These are phyloP conservation scores for Theobroma cacao DNA, from an alignment of 345 rosid species.

Conservation along the genomic window DNA sequence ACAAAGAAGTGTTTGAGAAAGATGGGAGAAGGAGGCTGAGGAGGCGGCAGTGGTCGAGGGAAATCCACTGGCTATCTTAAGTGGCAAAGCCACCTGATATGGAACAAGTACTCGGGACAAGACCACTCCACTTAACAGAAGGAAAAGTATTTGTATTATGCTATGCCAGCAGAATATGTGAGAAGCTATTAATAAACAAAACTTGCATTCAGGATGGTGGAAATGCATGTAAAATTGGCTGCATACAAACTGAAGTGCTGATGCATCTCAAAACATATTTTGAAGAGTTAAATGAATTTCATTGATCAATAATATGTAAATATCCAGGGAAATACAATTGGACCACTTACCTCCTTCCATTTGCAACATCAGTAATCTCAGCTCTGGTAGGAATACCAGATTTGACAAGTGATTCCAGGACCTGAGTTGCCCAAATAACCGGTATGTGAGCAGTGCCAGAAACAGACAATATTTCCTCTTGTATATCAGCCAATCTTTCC, in stretches of 20 bases:
- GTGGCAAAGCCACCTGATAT: background rate
- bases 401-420: conserved; percentile 67
- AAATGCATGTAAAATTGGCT: background rate
- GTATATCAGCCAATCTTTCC: conserved; percentile 64
- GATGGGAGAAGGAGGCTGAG: background rate
- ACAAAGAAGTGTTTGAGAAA: background rate
- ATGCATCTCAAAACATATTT: background rate
- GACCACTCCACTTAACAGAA: background rate
- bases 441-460: conserved; percentile 54
- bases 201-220: background rate
- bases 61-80: background rate
- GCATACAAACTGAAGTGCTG: background rate
- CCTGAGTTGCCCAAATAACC: conserved; percentile 72
- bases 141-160: background rate
- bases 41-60: background rate
- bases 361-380: conserved; percentile 68
- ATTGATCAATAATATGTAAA: background rate
- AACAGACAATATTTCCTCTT: conserved; percentile 59
- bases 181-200: background rate
- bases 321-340: background rate
- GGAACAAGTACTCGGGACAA: background rate
- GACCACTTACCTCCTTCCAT: conserved; percentile 44
- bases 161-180: background rate
- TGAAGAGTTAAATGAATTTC: background rate
- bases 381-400: conserved; percentile 68